These are phyloP conservation scores for Saccharum officinarum DNA, from an alignment of 176 grass and related monocot species.

Conservation along the genomic window DNA sequence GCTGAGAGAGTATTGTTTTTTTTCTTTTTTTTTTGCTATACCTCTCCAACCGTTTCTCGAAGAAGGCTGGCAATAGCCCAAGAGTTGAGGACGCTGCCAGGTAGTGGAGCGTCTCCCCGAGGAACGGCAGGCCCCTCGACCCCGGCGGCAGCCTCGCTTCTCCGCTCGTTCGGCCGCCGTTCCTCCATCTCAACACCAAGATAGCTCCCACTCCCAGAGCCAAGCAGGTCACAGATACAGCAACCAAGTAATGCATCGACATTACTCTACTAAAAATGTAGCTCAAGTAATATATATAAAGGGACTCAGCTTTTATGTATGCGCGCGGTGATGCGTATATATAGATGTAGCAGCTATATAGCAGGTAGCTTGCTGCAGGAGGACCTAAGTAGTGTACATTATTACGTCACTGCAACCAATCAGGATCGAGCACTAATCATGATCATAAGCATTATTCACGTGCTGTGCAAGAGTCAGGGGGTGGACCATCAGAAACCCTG, in stretches of 20 bases:
- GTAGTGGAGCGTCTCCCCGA: slow-evolving; percentile 49
- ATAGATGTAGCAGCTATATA: too few relatives aligned
- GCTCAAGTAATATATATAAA: too few relatives aligned
- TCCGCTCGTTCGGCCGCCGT: neutral
- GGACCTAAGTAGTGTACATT: too few relatives aligned
- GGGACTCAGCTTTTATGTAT: too few relatives aligned
- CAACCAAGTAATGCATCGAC: neutral
- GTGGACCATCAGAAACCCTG: neutral
- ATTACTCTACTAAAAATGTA: neutral
- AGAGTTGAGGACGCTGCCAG: slow-evolving; percentile 33
- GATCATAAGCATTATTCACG: neutral
- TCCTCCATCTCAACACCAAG: neutral
- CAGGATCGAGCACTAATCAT: too few relatives aligned
- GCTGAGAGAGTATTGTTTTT: too few relatives aligned
- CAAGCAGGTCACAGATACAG: neutral
- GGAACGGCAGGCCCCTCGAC: slow-evolving; percentile 49
- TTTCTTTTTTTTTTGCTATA: neutral
- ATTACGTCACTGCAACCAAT: too few relatives aligned
- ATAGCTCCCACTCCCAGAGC: neutral
- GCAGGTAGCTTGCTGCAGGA: too few relatives aligned
- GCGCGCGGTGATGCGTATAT: too few relatives aligned
- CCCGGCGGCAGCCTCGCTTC: slow-evolving; percentile 39
- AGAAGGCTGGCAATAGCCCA: slow-evolving; percentile 43
- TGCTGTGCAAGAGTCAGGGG: neutral
- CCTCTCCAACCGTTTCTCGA: slow-evolving; percentile 46